Conservation (phyloP, 176 grass and related monocot genomes). For the Carex scoparia region DNA sequence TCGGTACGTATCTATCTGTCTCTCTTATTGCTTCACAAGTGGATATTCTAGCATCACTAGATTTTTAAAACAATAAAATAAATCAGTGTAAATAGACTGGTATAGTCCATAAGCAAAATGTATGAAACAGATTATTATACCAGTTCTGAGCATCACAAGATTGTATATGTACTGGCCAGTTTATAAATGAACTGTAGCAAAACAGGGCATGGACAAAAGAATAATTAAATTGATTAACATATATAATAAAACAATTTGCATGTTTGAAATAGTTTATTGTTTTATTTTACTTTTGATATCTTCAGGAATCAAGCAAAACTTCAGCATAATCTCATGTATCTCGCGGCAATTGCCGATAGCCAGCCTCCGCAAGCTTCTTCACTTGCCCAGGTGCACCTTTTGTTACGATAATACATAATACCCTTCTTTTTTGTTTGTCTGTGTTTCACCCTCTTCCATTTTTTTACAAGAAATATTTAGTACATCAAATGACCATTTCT, state of each 20-base stretch:
- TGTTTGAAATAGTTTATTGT: not conserved
- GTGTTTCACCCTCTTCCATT: not conserved
- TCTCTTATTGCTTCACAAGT: not conserved
- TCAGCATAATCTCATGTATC: constrained; percentile 99
- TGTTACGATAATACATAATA: not conserved
- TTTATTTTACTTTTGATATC: not conserved
- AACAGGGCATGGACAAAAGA: not conserved
- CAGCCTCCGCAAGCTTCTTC: constrained; percentile 73
- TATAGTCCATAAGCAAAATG: not conserved
- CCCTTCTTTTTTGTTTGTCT: not conserved
- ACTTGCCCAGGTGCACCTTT: constrained; percentile 49
- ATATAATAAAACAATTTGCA: not conserved
- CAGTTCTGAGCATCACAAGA: not conserved
- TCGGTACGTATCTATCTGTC: constrained; percentile 42
- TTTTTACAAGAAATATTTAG: not conserved
- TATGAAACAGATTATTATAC: not conserved
- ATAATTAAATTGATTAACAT: not conserved
- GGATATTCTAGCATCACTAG: not conserved
- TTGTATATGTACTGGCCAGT: not conserved
- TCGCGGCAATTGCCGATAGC: constrained; percentile 88
- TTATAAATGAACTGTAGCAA: not conserved
- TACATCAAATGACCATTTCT: not conserved
- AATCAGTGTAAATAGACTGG: not conserved
- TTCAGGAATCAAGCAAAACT: constrained; percentile 95
- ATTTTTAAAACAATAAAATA: not conserved